phyloP scores from a whole-genome alignment of 805 yeast species.

The Candida alai region DNA sequence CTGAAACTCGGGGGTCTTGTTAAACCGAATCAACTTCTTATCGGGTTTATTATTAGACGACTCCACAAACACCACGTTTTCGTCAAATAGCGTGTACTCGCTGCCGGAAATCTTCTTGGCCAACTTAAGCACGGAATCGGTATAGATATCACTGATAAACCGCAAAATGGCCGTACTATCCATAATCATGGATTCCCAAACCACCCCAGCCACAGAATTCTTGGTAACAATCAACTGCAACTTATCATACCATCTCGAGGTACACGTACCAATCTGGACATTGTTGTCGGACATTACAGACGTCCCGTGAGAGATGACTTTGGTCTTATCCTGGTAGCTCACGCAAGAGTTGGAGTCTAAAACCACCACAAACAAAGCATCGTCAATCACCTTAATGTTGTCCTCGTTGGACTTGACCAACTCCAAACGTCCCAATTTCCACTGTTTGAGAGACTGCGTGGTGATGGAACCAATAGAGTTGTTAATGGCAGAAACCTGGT shows the following conservation, averaged over 20 bases:
- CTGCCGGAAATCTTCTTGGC: constrained; percentile 57
- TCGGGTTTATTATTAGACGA: constrained; percentile 38
- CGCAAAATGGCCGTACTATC: constrained; percentile 57
- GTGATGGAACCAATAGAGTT: constrained; percentile 53
- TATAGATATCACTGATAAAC: constrained; percentile 54
- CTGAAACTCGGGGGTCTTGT: constrained; percentile 42
- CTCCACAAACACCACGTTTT: constrained; percentile 32
- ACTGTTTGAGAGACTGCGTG: constrained; percentile 47
- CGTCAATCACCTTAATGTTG: constrained; percentile 39
- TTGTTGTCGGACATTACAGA: constrained; percentile 40
- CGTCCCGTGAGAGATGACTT: constrained; percentile 50
- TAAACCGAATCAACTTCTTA: constrained; percentile 26
- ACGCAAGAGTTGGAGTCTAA: constrained; percentile 46
- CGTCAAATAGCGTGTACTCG: constrained; percentile 51
- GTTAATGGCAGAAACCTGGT: constrained; percentile 36
- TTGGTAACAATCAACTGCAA: constrained; percentile 50
- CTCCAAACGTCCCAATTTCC: constrained; percentile 46
- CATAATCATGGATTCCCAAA: constrained; percentile 56
- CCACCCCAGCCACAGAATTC: constrained; percentile 56
- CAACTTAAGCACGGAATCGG: constrained; percentile 53
- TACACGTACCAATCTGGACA: constrained; percentile 54
- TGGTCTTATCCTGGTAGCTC: constrained; percentile 46
- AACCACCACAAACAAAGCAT: constrained; percentile 49
- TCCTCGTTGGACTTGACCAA: constrained; percentile 36
- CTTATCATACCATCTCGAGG: constrained; percentile 59